Conservation (phyloP, 768 basidiomycete genomes). For the Kwoniella sp. region DNA sequence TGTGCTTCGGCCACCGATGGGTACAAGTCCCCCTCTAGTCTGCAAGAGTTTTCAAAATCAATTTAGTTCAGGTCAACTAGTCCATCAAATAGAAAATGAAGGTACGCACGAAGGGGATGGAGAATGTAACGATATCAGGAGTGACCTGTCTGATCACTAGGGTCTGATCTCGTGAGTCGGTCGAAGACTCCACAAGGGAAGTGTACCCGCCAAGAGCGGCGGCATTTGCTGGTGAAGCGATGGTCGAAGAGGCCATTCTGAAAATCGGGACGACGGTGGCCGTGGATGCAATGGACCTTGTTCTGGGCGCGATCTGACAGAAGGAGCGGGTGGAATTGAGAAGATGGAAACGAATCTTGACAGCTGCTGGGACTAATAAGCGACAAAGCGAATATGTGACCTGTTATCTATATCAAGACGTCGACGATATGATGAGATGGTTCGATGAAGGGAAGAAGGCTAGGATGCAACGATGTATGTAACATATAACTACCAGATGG, state of each 20-base stretch:
- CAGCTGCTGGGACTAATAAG: too few relatives aligned
- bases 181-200: constrained; percentile 18
- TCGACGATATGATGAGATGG: too few relatives aligned
- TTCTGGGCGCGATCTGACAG: neutral
- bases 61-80: neutral
- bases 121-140: constrained; percentile 54
- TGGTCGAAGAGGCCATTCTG: constrained; percentile 12
- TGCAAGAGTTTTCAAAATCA: too few relatives aligned
- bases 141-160: constrained; percentile 54
- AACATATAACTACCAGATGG: too few relatives aligned
- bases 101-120: constrained; percentile 55
- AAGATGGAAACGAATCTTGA: neutral
- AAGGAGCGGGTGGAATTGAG: neutral
- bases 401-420: too few relatives aligned
- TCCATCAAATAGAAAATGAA: too few relatives aligned
- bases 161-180: constrained; percentile 40
- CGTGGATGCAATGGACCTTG: neutral
- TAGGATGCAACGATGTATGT: too few relatives aligned
- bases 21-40: constrained; percentile 66
- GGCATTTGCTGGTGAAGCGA: constrained; percentile 3
- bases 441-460: too few relatives aligned
- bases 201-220: constrained; percentile 10
- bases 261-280: neutral
- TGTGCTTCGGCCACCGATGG: constrained; percentile 80
- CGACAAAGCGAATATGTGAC: too few relatives aligned